Base-by-base conservation (phyloP, 352 stramenopile species). In the Phytophthora europaea region DNA sequence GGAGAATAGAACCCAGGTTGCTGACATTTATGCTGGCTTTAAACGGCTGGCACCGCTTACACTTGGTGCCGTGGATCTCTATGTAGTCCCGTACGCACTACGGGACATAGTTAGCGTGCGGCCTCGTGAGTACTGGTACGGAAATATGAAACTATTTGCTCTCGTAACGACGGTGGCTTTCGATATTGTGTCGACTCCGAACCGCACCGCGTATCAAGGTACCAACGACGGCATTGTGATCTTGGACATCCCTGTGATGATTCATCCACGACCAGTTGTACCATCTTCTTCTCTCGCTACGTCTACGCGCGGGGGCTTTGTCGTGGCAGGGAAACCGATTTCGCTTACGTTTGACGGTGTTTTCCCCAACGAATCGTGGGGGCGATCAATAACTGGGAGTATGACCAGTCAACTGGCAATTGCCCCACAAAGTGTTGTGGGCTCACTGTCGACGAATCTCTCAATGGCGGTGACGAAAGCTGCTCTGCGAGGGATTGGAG, bases 151-250 rank as follows among this genome's bases (percentile, higher is more conserved):
- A 13, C 23, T 88, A 16, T 85, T 83, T 61, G 72, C 76, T n/a
- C 73, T 88, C 4, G 47, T 80, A 6, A 83, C 81, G 20, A 85
- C 81, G 0, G 81, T 86, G 20, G 33, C 65, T 28, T 84, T 87
- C 47, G 77, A 82, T 51, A 78, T 89, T 55, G 61, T 3, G 9
- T 34, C 59, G 16, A 53, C 51, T 4, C 34, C 75, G 7, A 82
- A 74, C 47, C 65, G 63, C 47, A 82, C 67, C 8, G 79, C 77
- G 6, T 84, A 79, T 47, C 54, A 77, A 59, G 61, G 63, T n/a
- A 22, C 23, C 1, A 77, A 57, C 6, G 77, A 87, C 23, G 81
- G 81, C 12, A 80, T 89, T 53, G 54, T 61, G 3, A 68, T 89
- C 4, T 65, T 81, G 56, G 79, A 87, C 33, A 62, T 87, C 6